Base-by-base conservation (phyloP, 306 rosid species). In the Trichosanthes truncata region DNA sequence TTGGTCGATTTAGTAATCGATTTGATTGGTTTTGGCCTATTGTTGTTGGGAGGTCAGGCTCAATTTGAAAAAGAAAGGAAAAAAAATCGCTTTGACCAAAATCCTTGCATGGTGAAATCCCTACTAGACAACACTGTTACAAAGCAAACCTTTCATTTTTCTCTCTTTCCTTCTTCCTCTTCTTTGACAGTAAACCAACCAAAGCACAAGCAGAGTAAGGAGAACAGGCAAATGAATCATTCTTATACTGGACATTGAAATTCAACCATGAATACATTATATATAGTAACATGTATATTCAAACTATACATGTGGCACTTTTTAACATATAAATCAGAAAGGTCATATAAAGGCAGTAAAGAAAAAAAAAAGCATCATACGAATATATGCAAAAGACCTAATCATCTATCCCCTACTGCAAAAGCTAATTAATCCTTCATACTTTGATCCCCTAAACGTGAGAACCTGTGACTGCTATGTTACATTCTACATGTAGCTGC, bases 401-500 rank as follows among this genome's bases (percentile, higher is more conserved):
- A 31, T 74, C 20, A 74, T 20, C 63, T 74, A 74, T 48, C 48
- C 31, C 78, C 78, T 74, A 33, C 45, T 51, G 62, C 63, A 74
- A 74, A 52, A 33, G 45, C 78, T 74, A 66, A 49, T 31, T 48
- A 51, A 26, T 72, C 57, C 77, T 48, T 26, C 7, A 51, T 33
- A 74, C 36, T 74, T 52, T 35, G 48, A 31, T 51, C 46, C 48
- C 80, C 69, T 77, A 77, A 57, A 77, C 68, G 51, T 77, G 23
- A 77, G 21, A 77, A 21, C 25, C 52, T 56, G 66, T 12, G 52
- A 20, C 36, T 78, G 56, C 75, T 78, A 78, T 78, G 56, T 48
- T 65, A 63, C 81, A 63, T 78, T 78, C 81, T 78, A 78, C 81
- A 78, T 26, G 62, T 48, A 41, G 74, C 61, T 63, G 61, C 59